Percentiles rank a stretch among this genome's conserved stretches.
Conservation (phyloP, 257 asterid genomes). For the Linaria vulgaris region DNA sequence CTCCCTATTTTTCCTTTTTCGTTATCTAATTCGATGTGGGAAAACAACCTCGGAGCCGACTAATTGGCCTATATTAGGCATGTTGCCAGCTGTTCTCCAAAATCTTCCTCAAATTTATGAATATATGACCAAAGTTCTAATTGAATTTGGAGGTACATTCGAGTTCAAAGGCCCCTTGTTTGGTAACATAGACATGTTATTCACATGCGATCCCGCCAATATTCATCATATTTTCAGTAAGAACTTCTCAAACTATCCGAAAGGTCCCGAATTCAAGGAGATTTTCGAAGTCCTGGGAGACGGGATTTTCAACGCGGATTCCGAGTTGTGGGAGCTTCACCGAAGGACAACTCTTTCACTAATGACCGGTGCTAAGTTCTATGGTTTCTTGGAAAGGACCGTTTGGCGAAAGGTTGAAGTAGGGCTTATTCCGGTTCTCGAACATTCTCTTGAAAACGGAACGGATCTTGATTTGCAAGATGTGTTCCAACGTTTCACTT, state of each 20-base stretch:
- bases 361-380: constrained; percentile 24
- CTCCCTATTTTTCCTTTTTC: not conserved
- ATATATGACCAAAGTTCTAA: constrained; percentile 17
- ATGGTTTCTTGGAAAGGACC: constrained; percentile 11
- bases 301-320: constrained; percentile 49
- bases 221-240: constrained; percentile 46
- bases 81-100: not conserved
- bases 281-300: constrained; percentile 48
- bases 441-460: constrained; percentile 8
- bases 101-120: not conserved
- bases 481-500: constrained; percentile 40
- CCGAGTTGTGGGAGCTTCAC: constrained; percentile 47
- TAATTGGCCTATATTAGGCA: not conserved
- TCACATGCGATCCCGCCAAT: constrained; percentile 51
- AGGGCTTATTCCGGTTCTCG: constrained; percentile 41
- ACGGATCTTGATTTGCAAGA: constrained; percentile 41
- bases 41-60: not conserved
- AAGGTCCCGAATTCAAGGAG: constrained; percentile 42
- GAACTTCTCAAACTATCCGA: constrained; percentile 45
- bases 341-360: constrained; percentile 28
- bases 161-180: constrained; percentile 36
- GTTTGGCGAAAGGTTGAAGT: constrained; percentile 37
- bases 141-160: constrained; percentile 33
- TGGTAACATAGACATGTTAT: constrained; percentile 32
- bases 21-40: not conserved